These are phyloP conservation scores for Kokia cookei DNA, from an alignment of 441 rosid species.

Conservation along the genomic window DNA sequence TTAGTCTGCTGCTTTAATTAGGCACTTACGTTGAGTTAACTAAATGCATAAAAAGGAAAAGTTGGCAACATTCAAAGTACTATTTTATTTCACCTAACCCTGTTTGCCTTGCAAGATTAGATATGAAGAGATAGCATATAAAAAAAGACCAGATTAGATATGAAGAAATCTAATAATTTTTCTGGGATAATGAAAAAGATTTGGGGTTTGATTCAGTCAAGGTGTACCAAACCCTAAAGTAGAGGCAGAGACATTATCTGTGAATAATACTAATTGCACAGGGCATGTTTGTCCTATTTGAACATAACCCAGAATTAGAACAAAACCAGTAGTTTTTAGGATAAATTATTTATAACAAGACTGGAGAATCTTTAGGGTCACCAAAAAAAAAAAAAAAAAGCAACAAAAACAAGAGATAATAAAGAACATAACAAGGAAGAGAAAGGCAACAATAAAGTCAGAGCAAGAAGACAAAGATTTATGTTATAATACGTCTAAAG, in stretches of 20 bases:
- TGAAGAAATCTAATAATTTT: neutral
- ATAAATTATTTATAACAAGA: neutral
- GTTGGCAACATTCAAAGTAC: constrained; percentile 6
- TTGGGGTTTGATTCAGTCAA: constrained; percentile 8
- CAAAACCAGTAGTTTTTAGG: neutral
- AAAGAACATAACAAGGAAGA: neutral
- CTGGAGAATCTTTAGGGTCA: neutral
- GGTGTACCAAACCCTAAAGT: constrained; percentile 8
- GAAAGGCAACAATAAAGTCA: neutral
- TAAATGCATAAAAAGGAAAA: constrained; percentile 4
- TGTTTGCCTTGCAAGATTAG: constrained; percentile 21
- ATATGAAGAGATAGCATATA: neutral
- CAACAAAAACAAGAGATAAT: constrained; percentile 12
- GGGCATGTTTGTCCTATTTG: neutral
- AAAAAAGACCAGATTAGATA: neutral
- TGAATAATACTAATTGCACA: neutral
- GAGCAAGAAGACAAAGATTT: neutral
- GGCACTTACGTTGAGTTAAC: neutral
- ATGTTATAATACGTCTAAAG: neutral
- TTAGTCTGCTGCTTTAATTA: neutral
- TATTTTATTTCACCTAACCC: constrained; percentile 17
- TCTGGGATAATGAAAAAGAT: neutral
- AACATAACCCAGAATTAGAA: neutral
- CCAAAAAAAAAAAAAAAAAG: neutral
- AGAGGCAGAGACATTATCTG: constrained; percentile 4